Evolutionary conservation across 208 protist species (phyloP).

Genomic region (Entamoeba histolytica): DNA sequence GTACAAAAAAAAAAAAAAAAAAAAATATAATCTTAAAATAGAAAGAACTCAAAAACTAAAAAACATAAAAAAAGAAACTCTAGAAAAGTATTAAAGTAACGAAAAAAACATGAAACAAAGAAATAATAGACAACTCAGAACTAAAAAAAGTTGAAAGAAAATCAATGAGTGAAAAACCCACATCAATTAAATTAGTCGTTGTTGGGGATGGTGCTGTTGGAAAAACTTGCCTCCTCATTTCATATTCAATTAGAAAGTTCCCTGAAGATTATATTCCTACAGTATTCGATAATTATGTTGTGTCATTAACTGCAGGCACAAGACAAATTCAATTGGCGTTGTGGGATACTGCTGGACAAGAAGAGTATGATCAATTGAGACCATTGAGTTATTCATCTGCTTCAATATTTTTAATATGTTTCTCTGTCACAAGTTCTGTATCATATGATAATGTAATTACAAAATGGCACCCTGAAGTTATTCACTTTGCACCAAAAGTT

Average conservation of each 20-base stretch:
- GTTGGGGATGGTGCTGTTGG: constrained; percentile 21
- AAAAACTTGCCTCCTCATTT: constrained; percentile 12
- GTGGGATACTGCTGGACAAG: constrained; percentile 36
- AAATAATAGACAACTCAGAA: neutral
- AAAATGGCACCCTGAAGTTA: constrained; percentile 34
- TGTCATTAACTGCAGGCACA: neutral
- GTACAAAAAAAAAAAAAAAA: too few species aligned
- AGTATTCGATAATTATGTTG: constrained; percentile 30
- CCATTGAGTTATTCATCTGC: constrained; percentile 41
- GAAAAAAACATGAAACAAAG: neutral
- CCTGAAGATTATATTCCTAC: constrained; percentile 20
- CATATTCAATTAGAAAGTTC: constrained; percentile 8
- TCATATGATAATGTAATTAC: constrained; percentile 48
- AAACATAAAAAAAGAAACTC: too few species aligned
- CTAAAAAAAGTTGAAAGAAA: neutral
- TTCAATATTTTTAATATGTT: constrained; percentile 51
- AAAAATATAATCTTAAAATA: too few species aligned
- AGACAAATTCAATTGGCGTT: neutral
- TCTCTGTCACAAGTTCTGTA: constrained; percentile 37
- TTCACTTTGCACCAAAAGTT: constrained; percentile 10
- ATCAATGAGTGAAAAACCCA: neutral
- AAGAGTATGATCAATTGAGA: too few species aligned
- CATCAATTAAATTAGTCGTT: constrained; percentile 13
- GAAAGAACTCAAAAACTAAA: too few species aligned
- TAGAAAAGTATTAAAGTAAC: too few species aligned